Evolutionary conservation across 305 asterid genomes (phyloP).

Genomic region (Stenogyne calaminthoides): DNA sequence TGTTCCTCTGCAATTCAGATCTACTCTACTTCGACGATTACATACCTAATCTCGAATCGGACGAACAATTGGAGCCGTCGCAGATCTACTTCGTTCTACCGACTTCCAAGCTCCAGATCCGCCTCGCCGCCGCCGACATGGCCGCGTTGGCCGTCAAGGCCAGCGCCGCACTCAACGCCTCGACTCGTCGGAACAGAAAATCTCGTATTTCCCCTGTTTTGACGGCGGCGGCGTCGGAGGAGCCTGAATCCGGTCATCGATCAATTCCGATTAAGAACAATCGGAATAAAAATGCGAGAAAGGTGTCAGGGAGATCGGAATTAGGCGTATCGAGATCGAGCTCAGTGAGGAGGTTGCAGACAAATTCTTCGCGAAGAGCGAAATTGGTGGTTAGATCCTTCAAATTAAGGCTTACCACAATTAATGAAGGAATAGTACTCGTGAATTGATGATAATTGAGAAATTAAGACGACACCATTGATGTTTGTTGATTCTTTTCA

Average conservation of each 20-base stretch:
- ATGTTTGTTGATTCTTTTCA: conserved; percentile 3
- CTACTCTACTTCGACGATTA: conserved; percentile 52
- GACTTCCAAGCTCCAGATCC: conserved; percentile 40
- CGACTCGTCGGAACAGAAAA: conserved; percentile 37
- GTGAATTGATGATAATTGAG: conserved; percentile 25
- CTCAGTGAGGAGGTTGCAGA: conserved; percentile 51
- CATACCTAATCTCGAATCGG: conserved; percentile 45
- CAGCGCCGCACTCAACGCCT: conserved; percentile 50
- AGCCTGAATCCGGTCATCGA: conserved; percentile 25
- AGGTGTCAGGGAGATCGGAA: conserved; percentile 16
- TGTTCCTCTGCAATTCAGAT: conserved; percentile 68
- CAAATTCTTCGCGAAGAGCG: conserved; percentile 58
- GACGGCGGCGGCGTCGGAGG: conserved; percentile 32
- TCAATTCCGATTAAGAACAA: neutral
- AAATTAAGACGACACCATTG: neutral
- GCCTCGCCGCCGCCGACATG: conserved; percentile 60
- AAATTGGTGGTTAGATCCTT: conserved; percentile 65
- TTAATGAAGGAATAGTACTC: conserved; percentile 63
- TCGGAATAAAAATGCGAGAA: conserved; percentile 11
- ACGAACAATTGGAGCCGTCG: conserved; percentile 38
- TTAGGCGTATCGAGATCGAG: conserved; percentile 49
- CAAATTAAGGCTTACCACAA: conserved; percentile 53
- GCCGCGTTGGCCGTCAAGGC: conserved; percentile 70
- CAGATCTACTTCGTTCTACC: conserved; percentile 67
- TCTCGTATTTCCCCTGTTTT: conserved; percentile 59